phyloP scores from a whole-genome alignment of 1,284 basidiomycete genomes.

The Ceratorhiza oryzae-sativae region DNA sequence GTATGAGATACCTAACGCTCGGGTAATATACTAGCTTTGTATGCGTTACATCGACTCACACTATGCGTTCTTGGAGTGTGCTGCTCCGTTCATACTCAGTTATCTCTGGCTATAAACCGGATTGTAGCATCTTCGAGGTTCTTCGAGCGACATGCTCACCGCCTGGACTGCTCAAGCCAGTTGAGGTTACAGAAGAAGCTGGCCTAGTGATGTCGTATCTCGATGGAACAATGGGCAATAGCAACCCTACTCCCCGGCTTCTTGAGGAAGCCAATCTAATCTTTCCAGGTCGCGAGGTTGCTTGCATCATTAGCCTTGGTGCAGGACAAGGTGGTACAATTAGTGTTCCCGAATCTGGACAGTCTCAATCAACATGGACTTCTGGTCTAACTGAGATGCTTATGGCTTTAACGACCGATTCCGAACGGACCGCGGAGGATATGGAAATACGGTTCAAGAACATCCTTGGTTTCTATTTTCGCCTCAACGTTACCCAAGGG shows the following conservation, averaged over 20 bases:
- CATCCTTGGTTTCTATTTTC: background rate
- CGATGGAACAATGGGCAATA: background rate
- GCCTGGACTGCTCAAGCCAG: background rate
- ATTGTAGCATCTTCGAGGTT: conserved; percentile 4
- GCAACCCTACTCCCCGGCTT: conserved; percentile 1
- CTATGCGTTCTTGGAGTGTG: background rate
- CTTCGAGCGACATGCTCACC: background rate
- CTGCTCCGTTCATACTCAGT: background rate
- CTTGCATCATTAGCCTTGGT: conserved; percentile 11
- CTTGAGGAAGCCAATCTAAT: background rate
- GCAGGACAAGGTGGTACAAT: background rate
- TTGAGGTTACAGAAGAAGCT: background rate
- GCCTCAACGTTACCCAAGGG: conserved; percentile 19
- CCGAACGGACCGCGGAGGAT: background rate
- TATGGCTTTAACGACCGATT: conserved; percentile 5
- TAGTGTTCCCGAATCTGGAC: background rate
- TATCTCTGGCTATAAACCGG: background rate
- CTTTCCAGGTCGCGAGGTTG: background rate
- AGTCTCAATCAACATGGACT: background rate
- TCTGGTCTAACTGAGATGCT: background rate
- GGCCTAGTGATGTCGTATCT: background rate
- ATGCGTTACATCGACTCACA: background rate
- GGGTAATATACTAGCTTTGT: background rate
- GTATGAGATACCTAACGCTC: background rate
- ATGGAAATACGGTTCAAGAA: background rate